phyloP scores from a whole-genome alignment of 768 basidiomycete genomes.

The Russula ochroleuca region DNA sequence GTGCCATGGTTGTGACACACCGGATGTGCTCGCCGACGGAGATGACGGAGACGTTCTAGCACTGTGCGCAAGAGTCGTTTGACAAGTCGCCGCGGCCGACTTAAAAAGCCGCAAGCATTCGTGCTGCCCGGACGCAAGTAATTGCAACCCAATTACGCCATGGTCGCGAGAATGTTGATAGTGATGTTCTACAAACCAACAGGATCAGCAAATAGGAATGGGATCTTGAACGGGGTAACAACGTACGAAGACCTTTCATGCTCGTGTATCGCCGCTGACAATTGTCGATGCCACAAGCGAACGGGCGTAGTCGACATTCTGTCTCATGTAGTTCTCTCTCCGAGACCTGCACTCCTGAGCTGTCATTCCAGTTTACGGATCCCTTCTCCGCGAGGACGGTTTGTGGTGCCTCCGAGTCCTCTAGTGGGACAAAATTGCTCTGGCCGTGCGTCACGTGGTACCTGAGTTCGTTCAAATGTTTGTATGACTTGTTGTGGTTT shows the following conservation, averaged over 20 bases:
- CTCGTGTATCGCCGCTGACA: slow-evolving; percentile 87
- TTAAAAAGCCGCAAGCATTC: background rate
- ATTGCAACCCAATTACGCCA: too few relatives aligned
- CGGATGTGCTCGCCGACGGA: slow-evolving; percentile 1
- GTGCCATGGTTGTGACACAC: slow-evolving; percentile 11
- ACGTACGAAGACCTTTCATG: slow-evolving; percentile 83
- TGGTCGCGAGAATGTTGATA: slow-evolving; percentile 56
- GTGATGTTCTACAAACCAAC: slow-evolving; percentile 55
- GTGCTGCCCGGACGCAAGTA: too few relatives aligned
- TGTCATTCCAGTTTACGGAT: slow-evolving; percentile 34
- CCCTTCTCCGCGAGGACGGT: slow-evolving; percentile 32
- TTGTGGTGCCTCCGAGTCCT: too few relatives aligned
- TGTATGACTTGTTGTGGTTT: too few relatives aligned
- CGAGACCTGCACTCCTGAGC: slow-evolving; percentile 38
- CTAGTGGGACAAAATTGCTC: slow-evolving; percentile 15
- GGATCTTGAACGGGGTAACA: slow-evolving; percentile 16
- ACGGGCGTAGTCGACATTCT: slow-evolving; percentile 75
- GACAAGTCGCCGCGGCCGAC: slow-evolving; percentile 16
- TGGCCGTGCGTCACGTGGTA: too few relatives aligned
- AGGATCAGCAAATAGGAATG: slow-evolving; percentile 15
- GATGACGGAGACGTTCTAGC: background rate
- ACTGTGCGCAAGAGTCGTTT: slow-evolving; percentile 18
- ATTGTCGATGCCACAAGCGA: slow-evolving; percentile 84
- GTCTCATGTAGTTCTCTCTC: slow-evolving; percentile 70
- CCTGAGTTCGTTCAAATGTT: background rate